A percentile compares a stretch with the other conserved stretches of the same genome.
phyloP scores from a whole-genome alignment of 371 early-diverging fungal species.

The Parasitella parasitica region DNA sequence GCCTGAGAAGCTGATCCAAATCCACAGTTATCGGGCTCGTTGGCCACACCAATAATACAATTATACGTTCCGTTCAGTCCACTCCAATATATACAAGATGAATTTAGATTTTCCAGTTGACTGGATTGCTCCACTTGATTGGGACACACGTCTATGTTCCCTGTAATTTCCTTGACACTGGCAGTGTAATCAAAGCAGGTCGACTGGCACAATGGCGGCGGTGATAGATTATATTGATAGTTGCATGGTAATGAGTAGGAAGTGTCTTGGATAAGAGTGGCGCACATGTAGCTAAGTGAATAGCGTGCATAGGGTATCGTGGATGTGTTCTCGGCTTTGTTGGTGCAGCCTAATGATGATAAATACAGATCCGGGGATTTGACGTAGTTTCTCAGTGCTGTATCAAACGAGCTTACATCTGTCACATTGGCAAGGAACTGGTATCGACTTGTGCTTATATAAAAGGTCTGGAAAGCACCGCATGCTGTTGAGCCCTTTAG shows the following conservation, averaged over 20 bases:
- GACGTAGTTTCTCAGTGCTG: slow-evolving; percentile 26
- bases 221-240: slow-evolving; percentile 25
- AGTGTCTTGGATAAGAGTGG: slow-evolving; percentile 35
- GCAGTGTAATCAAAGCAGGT: slow-evolving; percentile 40
- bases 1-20: slow-evolving; percentile 20
- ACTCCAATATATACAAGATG: slow-evolving; percentile 36
- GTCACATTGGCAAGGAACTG: slow-evolving; percentile 29
- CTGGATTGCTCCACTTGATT: slow-evolving; percentile 15
- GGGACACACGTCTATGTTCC: slow-evolving; percentile 26
- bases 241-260: slow-evolving; percentile 40
- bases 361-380: slow-evolving; percentile 29
- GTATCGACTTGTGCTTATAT: slow-evolving; percentile 34
- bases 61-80: slow-evolving; percentile 32
- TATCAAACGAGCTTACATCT: slow-evolving; percentile 37
- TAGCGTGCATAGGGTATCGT: slow-evolving; percentile 47
- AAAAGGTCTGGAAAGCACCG: slow-evolving; percentile 39
- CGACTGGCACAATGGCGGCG: slow-evolving; percentile 37
- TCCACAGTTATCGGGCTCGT: slow-evolving; percentile 47
- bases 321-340: slow-evolving; percentile 11
- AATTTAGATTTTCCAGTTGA: slow-evolving; percentile 17
- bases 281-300: slow-evolving; percentile 36
- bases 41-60: slow-evolving; percentile 39
- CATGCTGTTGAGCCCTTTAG: slow-evolving; percentile 41
- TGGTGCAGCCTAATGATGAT: slow-evolving; percentile 26
- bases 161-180: slow-evolving; percentile 29